Percentiles rank a stretch among this genome's conserved stretches.
Evolutionary conservation across 208 protist species (phyloP).

Genomic region (Wallacemonas sp.): DNA sequence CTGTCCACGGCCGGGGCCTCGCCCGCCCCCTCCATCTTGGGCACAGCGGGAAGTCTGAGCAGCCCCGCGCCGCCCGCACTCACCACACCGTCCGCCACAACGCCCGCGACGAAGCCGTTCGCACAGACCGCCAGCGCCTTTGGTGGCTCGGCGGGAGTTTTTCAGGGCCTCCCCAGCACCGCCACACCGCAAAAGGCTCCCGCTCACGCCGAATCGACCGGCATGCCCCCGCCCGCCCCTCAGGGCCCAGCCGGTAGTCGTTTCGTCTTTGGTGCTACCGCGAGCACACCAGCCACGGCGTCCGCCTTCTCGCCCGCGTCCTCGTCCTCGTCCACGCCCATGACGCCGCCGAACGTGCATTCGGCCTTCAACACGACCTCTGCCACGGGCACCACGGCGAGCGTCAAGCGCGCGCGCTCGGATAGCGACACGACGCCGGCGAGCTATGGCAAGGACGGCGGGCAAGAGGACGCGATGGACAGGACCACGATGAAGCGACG

Average conservation of each 20-base stretch:
- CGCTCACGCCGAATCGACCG: neutral
- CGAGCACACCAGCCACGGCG: too few species aligned
- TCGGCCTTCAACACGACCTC: too few species aligned
- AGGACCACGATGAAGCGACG: neutral
- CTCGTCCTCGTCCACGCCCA: too few species aligned
- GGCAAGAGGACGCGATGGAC: too few species aligned
- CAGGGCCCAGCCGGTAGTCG: neutral
- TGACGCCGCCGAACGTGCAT: too few species aligned
- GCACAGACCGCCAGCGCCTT: neutral
- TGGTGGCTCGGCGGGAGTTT: neutral
- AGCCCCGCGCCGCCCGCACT: neutral
- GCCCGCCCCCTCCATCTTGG: neutral
- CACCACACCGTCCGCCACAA: neutral
- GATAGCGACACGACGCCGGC: too few species aligned
- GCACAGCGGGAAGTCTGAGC: neutral
- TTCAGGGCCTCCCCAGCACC: neutral
- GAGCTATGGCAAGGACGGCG: too few species aligned
- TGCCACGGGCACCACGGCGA: too few species aligned
- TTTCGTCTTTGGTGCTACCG: neutral
- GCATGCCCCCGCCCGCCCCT: slow-evolving; percentile 6
- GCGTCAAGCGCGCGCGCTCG: too few species aligned
- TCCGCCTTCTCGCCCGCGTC: too few species aligned
- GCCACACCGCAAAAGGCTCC: neutral
- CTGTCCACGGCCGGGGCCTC: neutral
- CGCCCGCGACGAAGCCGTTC: neutral